Evolutionary conservation across 2,329 filamentous ascomycete species (phyloP), one percentile per base, ranked within the genome.

Genomic region (Dactylellina drechsleri): DNA sequence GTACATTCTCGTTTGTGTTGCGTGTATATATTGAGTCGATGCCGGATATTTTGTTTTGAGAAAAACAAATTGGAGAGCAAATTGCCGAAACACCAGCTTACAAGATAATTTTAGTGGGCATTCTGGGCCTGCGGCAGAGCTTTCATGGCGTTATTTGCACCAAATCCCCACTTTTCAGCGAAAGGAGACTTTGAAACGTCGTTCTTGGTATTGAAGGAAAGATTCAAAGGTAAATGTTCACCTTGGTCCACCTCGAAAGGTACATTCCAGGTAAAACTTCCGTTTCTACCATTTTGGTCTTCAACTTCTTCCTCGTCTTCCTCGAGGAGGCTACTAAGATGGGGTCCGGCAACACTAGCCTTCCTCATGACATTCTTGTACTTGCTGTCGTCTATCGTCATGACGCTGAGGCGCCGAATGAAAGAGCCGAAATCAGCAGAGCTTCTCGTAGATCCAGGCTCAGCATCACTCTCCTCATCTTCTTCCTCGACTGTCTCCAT

Each of bases 401-500:
- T 66, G 3, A 67, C 62, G 45, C 70, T 74, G 4, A 74, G 43
- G 16, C 62, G 65, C 20, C 70, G 60, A 31, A 74, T 74, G 50
- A 74, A 74, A 16, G 56, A 28, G 16, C 62, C 62, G 47, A 74
- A 74, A 31, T 74, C 70, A 7, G 13, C 50, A n/a, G 70, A 74
- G 52, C 70, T 74, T 54, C 62, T 50, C 6, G 20, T 31, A 10
- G 64, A 66, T 10, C 58, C 56, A 3, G 58, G 20, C 20, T 67
- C 64, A 2, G 62, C 40, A 7, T 47, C 47, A 15, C 10, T 20
- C 10, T 64, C 62, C 26, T 74, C 70, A 15, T 67, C 57, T 47
- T 68, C 70, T 58, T 74, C 70, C 15, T 66, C 70, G 20, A 74
- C 70, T 4, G 70, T 74, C 40, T 74, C 70, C 70, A 74, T 74